Conservation (phyloP, 164 flowering plant genomes). For the Akebia trifoliata region DNA sequence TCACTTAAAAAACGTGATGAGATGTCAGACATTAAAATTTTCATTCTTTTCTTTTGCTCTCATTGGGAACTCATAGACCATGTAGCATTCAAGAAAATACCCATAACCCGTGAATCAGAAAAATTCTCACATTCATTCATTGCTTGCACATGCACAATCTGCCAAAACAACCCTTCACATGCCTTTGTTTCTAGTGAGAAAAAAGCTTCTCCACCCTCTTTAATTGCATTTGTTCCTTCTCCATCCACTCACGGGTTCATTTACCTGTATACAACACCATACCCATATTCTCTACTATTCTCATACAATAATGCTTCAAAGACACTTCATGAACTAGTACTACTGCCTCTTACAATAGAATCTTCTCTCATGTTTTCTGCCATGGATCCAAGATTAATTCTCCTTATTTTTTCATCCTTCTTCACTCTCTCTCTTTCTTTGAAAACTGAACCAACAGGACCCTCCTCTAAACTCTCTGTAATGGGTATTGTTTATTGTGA, state of each 20-base stretch:
- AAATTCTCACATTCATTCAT: background rate
- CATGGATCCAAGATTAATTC: constrained; percentile 24
- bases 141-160: constrained; percentile 16
- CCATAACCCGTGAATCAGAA: background rate
- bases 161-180: constrained; percentile 75
- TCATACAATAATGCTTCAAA: constrained; percentile 7
- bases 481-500: constrained; percentile 87
- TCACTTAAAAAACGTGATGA: too few species aligned
- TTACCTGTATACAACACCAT: constrained; percentile 7
- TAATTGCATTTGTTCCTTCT: constrained; percentile 22
- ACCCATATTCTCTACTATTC: constrained; percentile 12
- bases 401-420: constrained; percentile 27
- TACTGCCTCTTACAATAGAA: background rate
- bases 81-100: background rate
- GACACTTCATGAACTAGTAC: background rate
- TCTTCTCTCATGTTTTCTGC: constrained; percentile 15
- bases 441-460: constrained; percentile 22
- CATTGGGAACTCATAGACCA: too few species aligned
- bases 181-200: constrained; percentile 44
- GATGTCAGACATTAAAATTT: too few species aligned
- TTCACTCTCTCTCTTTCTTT: constrained; percentile 12
- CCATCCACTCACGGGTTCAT: constrained; percentile 20
- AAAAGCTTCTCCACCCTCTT: constrained; percentile 16
- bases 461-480: constrained; percentile 49
- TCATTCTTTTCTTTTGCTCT: background rate